A percentile compares a stretch with the other conserved stretches of the same genome.
Conservation (phyloP, 768 basidiomycete species). For the Clavulina sp. region DNA sequence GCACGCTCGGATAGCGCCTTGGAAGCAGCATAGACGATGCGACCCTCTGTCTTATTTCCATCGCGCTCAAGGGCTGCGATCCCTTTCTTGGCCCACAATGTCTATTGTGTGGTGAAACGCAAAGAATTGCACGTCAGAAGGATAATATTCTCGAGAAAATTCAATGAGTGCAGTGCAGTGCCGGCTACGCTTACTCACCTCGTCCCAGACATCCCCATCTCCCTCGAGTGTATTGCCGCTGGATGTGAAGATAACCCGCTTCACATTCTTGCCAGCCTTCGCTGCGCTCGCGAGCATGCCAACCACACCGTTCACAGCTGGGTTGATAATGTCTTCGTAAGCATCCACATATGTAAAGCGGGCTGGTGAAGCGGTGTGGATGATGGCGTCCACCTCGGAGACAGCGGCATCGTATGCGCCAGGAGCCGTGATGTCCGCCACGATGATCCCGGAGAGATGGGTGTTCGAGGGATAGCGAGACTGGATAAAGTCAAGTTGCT, state of each 20-base stretch:
- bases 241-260: not conserved
- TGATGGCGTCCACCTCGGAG: constrained; percentile 23
- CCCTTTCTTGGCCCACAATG: constrained; percentile 21
- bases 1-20: constrained; percentile 50
- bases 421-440: constrained; percentile 41
- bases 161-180: too few species aligned
- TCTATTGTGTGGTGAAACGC: too few species aligned
- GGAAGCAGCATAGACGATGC: constrained; percentile 33
- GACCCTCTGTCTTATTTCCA: constrained; percentile 16
- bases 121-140: too few species aligned
- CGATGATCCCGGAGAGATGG: constrained; percentile 44
- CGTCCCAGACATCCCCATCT: not conserved
- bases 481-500: not conserved
- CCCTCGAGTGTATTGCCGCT: not conserved
- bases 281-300: not conserved
- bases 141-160: too few species aligned
- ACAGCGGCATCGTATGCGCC: constrained; percentile 26
- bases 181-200: too few species aligned
- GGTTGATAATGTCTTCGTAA: not conserved
- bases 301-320: not conserved
- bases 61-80: not conserved
- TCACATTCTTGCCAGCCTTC: not conserved
- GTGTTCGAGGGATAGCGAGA: not conserved
- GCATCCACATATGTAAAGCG: constrained; percentile 13
- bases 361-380: constrained; percentile 18